Base-by-base conservation (phyloP, 352 stramenopile genomes). In the Aphanomyces astaci region DNA sequence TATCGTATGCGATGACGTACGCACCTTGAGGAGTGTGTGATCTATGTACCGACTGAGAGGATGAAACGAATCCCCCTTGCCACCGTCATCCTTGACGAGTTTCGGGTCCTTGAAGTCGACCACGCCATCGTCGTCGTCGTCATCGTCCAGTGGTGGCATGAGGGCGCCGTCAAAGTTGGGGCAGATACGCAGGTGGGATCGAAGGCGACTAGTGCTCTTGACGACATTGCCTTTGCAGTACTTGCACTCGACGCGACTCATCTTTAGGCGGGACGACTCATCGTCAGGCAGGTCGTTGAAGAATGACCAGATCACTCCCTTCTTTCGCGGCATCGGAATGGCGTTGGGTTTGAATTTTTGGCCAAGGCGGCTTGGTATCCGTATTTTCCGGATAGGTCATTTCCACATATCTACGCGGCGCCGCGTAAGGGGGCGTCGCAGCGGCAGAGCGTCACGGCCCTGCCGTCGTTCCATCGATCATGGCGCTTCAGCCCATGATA, bases 21-120 rank as follows among this genome's bases (percentile, higher is more conserved):
- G 27, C 54, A 87, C 77, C 78, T 91, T 91, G 63, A 93, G 85
- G 32, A 95, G 73, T 51, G 86, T 94, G 30, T 59, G 51, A 36
- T 59, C 51, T 15, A 59, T 59, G n/a, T 59, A 59, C 5, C 51
- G 51, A 59, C 51, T 59, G 30, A 59, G 27, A 2, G 51, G 51
- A 30, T 59, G 51, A 25, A 39, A 59, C 30, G 27, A 22, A 17
- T 59, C 51, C 51, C 30, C 36, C 36, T 43, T 43, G 36, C 36
- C 33, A 30, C n/a, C 27, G 17, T 59, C 51, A 1, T 59, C 51
- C n/a, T 59, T 59, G 17, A 36, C 30, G 13, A 59, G 13, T 59
- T 59, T 59, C 1, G 51, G 1, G 51, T 59, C 51, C 1, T 39
- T 32, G 30, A 59, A 59, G 9, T 59, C 51, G 25, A 25, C 22